phyloP scores from a whole-genome alignment of 1,139 yeast genomes.

The Sugiyamaella paludigena region DNA sequence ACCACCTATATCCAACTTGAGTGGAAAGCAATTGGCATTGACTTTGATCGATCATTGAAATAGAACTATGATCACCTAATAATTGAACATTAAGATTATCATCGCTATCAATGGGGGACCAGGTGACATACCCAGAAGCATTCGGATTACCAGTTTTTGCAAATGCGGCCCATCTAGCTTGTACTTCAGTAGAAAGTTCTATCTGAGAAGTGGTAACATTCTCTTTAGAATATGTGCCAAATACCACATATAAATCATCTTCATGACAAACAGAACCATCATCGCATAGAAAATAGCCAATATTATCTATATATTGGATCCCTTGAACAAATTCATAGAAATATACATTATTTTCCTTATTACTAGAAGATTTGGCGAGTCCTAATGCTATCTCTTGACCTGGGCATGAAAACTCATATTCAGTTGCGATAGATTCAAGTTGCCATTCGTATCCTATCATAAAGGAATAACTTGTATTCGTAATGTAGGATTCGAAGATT shows the following conservation, averaged over 20 bases:
- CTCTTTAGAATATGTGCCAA: slow-evolving; percentile 30
- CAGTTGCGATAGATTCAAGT: slow-evolving; percentile 25
- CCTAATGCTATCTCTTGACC: slow-evolving; percentile 21
- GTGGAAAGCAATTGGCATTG: slow-evolving; percentile 8
- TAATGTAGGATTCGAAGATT: slow-evolving; percentile 12
- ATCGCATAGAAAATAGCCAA: slow-evolving; percentile 25
- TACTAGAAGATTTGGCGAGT: background rate
- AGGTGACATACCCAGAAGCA: slow-evolving; percentile 8
- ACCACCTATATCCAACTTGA: slow-evolving; percentile 8
- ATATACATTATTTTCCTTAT: slow-evolving; percentile 21
- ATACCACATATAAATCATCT: slow-evolving; percentile 33
- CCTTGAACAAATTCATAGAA: slow-evolving; percentile 32
- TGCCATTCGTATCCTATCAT: slow-evolving; percentile 13
- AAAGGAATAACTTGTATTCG: slow-evolving; percentile 10
- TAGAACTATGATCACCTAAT: slow-evolving; percentile 4
- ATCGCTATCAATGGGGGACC: slow-evolving; percentile 11
- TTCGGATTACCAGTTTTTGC: slow-evolving; percentile 27
- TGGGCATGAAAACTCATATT: slow-evolving; percentile 29
- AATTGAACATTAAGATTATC: slow-evolving; percentile 2
- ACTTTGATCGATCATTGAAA: background rate
- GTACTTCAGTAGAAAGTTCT: slow-evolving; percentile 27
- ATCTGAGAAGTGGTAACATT: slow-evolving; percentile 21
- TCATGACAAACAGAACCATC: slow-evolving; percentile 33
- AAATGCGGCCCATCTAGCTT: slow-evolving; percentile 33
- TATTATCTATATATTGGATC: slow-evolving; percentile 29